Evolutionary conservation across 805 yeast genomes (phyloP), one percentile per base, ranked within the genome.

Genomic region (Naumovozyma dairenensis): DNA sequence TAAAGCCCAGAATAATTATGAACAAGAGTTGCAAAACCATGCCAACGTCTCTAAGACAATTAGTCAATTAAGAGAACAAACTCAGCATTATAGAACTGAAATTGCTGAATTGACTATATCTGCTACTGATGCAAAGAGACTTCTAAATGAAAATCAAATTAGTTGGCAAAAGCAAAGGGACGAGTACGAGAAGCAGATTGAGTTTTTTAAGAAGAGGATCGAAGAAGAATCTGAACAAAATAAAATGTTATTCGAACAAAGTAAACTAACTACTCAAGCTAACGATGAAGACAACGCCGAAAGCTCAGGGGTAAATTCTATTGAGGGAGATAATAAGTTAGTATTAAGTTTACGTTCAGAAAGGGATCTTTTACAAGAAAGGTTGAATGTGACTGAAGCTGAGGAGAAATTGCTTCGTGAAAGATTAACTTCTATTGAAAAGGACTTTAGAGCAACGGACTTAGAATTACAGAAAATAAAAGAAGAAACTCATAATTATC

Each of bases 291-390:
- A 6, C 7, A 27, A 15, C 12, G 18, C 17, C 6, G 26, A 24
- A 16, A 18, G 21, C 6, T 9, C 16, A n/a, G 13, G 4, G 13
- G 17, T 22, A 37, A 42, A 14, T 55, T 48, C 5, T n/a, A 6
- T 16, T 26, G 47, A 48, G 30, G 68, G 64, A 32, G 48, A 68
- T 42, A 64, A 67, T 26, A 77, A 77, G 41, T 67, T 84, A 18
- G 59, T 85, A 22, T 51, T 66, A 2, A 77, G 70, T 46, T 60
- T 85, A 37, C 77, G 87, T 29, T 74, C 79, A 40, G 93, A 83
- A 44, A 80, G 78, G 47, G 94, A 85, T 41, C 63, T 77, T 4
- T 65, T 77, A 1, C 78, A 74, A 31, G 68, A 75, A 6, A 80
- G 77, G 45, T 60, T 74, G 20, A 72, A 71, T 29, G 59, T 63